Base-by-base conservation (phyloP, 306 rosid genomes). In the Acacia confusa region DNA sequence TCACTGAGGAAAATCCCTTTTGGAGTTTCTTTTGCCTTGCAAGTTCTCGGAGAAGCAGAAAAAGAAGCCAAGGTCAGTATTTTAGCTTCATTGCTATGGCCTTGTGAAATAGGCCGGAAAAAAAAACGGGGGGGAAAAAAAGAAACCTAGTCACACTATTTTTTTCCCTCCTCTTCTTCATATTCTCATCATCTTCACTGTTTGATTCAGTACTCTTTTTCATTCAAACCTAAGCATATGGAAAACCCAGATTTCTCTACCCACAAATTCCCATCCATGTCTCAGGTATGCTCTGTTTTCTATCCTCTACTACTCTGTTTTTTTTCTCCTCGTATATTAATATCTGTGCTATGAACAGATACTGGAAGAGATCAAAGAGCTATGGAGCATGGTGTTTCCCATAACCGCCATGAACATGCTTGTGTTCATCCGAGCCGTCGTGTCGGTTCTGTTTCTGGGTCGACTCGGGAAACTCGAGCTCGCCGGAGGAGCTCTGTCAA, bases 401-500 rank as follows among this genome's bases (percentile, higher is more conserved):
- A 86, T 91, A 60, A 95, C 98, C 36, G 88, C 89, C 6, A 90
- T 91, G 92, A 93, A 93, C 92, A 58, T 76, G 72, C 70, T 93
- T 20, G 98, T 89, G 3, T 95, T 93, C 36, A 80, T 93, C 10
- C 78, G 99, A 65, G 92, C 91, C 0, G 92, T 87, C 2, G 97
- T 95, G 7, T 93, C 99, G 0, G 96, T 95, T 12, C 63, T 93
- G 8, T 93, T 95, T 64, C 82, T 95, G 17, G 98, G 99, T 9
- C 80, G 92, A 5, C 93, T 93, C 0, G 99, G 99, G 0, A 88
- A 95, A 65, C 77, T 95, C 24, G 97, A 95, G 85, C 92, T 95
- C n/a, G 99, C 99, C 2, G 99, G 99, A 11, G 98, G 98, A 10
- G 97, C 99, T 27, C 98, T 95, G 2, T 92, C 99, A 3, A 87